phyloP scores from a whole-genome alignment of 1,284 basidiomycete species.

The Boletus sp. region DNA sequence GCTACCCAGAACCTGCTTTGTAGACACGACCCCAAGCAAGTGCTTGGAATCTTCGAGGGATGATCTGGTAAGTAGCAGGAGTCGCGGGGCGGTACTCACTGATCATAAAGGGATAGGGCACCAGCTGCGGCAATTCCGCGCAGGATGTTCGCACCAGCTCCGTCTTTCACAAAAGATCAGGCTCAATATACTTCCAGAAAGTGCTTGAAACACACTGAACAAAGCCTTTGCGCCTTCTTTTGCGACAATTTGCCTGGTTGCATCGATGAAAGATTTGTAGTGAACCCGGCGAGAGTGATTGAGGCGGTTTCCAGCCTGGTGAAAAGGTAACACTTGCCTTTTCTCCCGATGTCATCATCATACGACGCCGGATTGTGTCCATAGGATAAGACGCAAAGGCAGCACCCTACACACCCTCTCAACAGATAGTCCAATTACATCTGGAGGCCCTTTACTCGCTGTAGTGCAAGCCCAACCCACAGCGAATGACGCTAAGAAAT shows the following conservation, averaged over 20 bases:
- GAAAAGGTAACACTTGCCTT: slow-evolving; percentile 32
- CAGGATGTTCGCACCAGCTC: slow-evolving; percentile 58
- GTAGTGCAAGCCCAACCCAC: slow-evolving; percentile 56
- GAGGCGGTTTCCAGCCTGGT: neutral
- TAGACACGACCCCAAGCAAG: slow-evolving; percentile 42
- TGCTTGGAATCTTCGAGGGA: slow-evolving; percentile 39
- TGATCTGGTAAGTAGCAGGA: neutral
- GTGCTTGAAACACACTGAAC: slow-evolving; percentile 40
- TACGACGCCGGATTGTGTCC: slow-evolving; percentile 61
- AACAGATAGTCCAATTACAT: neutral
- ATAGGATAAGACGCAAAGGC: slow-evolving; percentile 63
- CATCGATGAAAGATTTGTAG: slow-evolving; percentile 58
- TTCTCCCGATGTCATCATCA: slow-evolving; percentile 73
- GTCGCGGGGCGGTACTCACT: slow-evolving; percentile 38
- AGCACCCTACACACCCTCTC: slow-evolving; percentile 38
- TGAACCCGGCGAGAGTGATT: slow-evolving; percentile 22
- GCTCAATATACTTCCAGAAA: neutral
- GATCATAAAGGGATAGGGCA: slow-evolving; percentile 67
- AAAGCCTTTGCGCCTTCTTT: slow-evolving; percentile 57
- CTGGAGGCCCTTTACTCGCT: slow-evolving; percentile 22
- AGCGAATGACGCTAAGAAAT: slow-evolving; percentile 60
- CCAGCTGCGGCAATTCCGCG: slow-evolving; percentile 71
- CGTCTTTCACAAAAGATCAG: slow-evolving; percentile 26
- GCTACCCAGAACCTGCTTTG: slow-evolving; percentile 35
- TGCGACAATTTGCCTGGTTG: slow-evolving; percentile 56